Percentiles rank a stretch among this genome's conserved stretches.
Evolutionary conservation across 192 early-diverging fungal species (phyloP).

Genomic region (Gaertneriomyces semiglobifer): DNA sequence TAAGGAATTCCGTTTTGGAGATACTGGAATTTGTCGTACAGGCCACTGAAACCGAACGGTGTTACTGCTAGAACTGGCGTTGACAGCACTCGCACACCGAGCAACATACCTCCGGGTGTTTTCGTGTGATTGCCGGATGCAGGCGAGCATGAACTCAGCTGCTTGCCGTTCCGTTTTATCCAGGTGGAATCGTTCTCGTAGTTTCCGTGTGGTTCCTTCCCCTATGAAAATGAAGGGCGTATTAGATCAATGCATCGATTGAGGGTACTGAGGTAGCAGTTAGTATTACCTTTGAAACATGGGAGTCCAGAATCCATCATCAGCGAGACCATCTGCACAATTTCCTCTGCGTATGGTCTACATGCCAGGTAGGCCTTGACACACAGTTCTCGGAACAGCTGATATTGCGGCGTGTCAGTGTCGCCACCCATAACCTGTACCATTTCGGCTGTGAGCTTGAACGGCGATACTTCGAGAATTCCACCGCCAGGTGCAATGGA

Average conservation of each 20-base stretch:
- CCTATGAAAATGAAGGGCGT: slow-evolving; percentile 9
- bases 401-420: slow-evolving; percentile 72
- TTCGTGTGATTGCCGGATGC: slow-evolving; percentile 87
- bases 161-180: slow-evolving; percentile 86
- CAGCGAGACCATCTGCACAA: slow-evolving; percentile 81
- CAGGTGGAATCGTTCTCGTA: slow-evolving; percentile 83
- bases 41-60: slow-evolving; percentile 20
- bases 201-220: slow-evolving; percentile 78
- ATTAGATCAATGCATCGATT: neutral
- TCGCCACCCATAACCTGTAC: slow-evolving; percentile 95
- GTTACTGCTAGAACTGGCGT: neutral
- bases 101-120: slow-evolving; percentile 71
- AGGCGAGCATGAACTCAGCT: slow-evolving; percentile 90
- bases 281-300: slow-evolving; percentile 81
- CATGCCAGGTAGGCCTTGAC: slow-evolving; percentile 89
- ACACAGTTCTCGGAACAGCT: slow-evolving; percentile 83
- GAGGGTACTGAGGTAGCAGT: neutral
- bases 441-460: slow-evolving; percentile 98
- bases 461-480: slow-evolving; percentile 92
- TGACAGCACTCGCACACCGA: neutral
- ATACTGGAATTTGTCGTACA: slow-evolving; percentile 58
- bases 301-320: slow-evolving; percentile 97
- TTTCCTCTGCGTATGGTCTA: slow-evolving; percentile 87
- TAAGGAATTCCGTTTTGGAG: slow-evolving; percentile 57
- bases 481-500: slow-evolving; percentile 98